These are phyloP conservation scores for Botrytis fabae DNA, from an alignment of 2,329 filamentous ascomycete species.

Conservation along the genomic window DNA sequence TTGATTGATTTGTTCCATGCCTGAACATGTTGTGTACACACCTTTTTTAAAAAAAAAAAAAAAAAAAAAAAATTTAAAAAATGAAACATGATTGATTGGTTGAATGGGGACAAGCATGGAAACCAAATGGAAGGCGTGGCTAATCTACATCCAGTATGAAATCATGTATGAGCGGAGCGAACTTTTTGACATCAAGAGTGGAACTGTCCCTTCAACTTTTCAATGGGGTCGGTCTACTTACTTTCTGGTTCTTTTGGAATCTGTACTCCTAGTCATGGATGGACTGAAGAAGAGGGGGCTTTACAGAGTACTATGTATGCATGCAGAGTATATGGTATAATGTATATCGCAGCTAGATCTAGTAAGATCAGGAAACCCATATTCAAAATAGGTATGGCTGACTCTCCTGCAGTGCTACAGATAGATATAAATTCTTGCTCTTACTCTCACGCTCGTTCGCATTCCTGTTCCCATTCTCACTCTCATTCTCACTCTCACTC, in stretches of 20 bases:
- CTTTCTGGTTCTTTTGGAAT: neutral
- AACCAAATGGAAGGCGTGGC: neutral
- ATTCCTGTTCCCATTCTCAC: neutral
- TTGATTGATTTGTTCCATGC: neutral
- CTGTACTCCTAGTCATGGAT: neutral
- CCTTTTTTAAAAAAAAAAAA: neutral
- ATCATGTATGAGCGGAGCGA: neutral
- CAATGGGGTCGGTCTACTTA: neutral
- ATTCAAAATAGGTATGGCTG: neutral
- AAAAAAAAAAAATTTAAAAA: too few relatives aligned
- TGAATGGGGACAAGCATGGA: neutral
- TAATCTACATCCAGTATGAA: neutral
- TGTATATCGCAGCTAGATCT: too few relatives aligned
- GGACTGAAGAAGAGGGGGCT: neutral
- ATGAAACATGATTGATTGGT: neutral
- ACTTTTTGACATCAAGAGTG: neutral
- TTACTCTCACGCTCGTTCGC: neutral
- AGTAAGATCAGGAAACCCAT: neutral
- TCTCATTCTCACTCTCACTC: neutral
- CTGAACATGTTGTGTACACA: neutral
- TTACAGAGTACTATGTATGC: neutral
- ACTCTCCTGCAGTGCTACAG: neutral
- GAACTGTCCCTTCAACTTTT: neutral
- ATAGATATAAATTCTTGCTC: neutral
- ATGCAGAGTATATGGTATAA: neutral